phyloP scores from a whole-genome alignment of 768 basidiomycete genomes.

The Tulasnella sp. region DNA sequence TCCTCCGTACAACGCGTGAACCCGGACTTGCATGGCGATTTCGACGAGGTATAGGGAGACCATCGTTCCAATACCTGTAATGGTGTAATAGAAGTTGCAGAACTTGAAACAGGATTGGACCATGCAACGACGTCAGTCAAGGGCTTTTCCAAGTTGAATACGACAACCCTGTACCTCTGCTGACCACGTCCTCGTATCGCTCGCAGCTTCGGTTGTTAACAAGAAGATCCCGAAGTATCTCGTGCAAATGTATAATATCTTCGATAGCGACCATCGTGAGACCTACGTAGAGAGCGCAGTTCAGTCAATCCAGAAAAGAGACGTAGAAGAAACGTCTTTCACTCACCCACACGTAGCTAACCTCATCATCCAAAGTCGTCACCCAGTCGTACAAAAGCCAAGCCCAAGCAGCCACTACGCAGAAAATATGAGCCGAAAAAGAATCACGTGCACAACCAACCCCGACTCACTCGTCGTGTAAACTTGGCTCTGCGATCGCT shows the following conservation, averaged over 20 bases:
- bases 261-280: not conserved
- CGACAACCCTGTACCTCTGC: not conserved
- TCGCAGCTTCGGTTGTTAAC: not conserved
- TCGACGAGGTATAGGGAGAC: slow-evolving; percentile 1
- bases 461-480: not conserved
- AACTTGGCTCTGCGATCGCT: not conserved
- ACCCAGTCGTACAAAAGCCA: slow-evolving; percentile 10
- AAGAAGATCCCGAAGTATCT: slow-evolving; percentile 8
- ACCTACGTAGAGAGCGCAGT: not conserved
- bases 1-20: slow-evolving; percentile 3
- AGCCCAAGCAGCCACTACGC: not conserved
- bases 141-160: not conserved
- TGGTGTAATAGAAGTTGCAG: not conserved
- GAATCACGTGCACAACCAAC: not conserved
- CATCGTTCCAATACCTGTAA: not conserved
- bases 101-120: not conserved
- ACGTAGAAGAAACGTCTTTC: not conserved
- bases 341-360: slow-evolving; percentile 7
- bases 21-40: slow-evolving; percentile 8
- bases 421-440: not conserved
- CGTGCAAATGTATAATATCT: slow-evolving; percentile 6
- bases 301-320: not conserved
- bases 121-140: not conserved
- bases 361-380: not conserved
- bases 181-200: not conserved